phyloP scores from a whole-genome alignment of 352 stramenopile genomes.

The Phytophthora litchii region DNA sequence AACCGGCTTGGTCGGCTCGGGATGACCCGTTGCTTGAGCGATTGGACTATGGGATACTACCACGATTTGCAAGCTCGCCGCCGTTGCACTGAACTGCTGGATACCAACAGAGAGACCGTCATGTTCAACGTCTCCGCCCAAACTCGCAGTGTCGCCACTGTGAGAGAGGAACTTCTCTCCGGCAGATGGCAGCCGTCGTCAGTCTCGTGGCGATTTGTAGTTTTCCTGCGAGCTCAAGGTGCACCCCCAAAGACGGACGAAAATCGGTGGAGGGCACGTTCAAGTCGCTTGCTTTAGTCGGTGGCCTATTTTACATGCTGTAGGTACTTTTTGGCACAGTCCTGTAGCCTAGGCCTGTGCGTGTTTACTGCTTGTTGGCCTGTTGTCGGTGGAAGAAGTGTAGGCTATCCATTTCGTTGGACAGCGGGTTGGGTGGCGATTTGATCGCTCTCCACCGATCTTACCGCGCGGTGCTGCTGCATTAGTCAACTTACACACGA shows the following conservation, averaged over 20 bases:
- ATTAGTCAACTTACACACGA: constrained; percentile 25
- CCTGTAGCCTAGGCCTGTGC: constrained; percentile 2
- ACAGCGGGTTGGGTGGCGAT: constrained; percentile 9
- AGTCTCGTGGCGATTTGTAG: constrained; percentile 28
- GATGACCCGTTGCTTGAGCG: constrained; percentile 1
- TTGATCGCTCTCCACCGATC: constrained; percentile 1
- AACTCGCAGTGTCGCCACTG: constrained; percentile 6
- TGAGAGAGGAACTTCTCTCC: constrained; percentile 16
- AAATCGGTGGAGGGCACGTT: background rate
- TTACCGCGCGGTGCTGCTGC: constrained; percentile 7
- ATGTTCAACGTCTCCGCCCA: constrained; percentile 21
- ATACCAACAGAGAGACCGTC: constrained; percentile 20
- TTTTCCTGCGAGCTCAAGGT: constrained; percentile 10
- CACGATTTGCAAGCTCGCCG: constrained; percentile 22
- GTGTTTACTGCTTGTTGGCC: constrained; percentile 6
- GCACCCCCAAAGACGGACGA: constrained; percentile 26
- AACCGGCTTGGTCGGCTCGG: constrained; percentile 27
- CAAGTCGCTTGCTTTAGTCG: background rate
- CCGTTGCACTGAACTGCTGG: constrained; percentile 15
- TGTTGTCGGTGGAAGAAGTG: background rate
- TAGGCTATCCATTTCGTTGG: constrained; percentile 29
- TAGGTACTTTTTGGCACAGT: constrained; percentile 1
- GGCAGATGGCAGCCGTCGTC: constrained; percentile 29
- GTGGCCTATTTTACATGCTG: no score
- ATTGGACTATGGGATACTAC: constrained; percentile 7